phyloP scores from a whole-genome alignment of 2,329 filamentous ascomycete genomes.

The Fusarium bulbicola region DNA sequence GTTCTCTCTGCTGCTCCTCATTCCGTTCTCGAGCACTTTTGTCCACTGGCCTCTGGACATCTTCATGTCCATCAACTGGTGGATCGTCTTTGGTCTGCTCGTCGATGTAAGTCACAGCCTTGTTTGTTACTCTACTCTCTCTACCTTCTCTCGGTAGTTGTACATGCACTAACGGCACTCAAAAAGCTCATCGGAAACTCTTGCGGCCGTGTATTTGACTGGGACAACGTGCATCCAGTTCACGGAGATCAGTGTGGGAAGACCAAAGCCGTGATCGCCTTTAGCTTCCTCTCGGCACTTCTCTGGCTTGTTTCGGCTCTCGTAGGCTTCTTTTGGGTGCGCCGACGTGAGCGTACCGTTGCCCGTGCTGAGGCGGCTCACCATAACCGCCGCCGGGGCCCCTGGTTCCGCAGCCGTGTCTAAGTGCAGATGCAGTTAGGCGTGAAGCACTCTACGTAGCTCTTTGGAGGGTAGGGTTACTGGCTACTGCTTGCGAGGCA shows the following conservation, averaged over 20 bases:
- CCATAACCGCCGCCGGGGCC: constrained; percentile 43
- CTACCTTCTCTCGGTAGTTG: neutral
- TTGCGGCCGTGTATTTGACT: constrained; percentile 68
- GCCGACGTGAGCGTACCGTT: constrained; percentile 50
- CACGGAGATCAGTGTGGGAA: constrained; percentile 66
- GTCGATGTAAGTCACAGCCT: constrained; percentile 61
- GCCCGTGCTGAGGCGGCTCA: constrained; percentile 43
- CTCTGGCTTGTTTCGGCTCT: constrained; percentile 74
- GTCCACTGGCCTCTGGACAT: constrained; percentile 77
- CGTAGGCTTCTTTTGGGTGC: constrained; percentile 65
- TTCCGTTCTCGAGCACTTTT: constrained; percentile 75
- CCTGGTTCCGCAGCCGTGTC: constrained; percentile 56
- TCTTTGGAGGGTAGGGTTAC: neutral
- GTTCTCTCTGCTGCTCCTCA: constrained; percentile 74
- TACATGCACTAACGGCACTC: constrained; percentile 10
- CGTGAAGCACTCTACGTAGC: neutral
- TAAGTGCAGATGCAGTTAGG: constrained; percentile 38
- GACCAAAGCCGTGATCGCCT: constrained; percentile 77
- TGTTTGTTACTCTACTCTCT: neutral
- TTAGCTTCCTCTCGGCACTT: constrained; percentile 75
- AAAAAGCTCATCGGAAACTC: constrained; percentile 53
- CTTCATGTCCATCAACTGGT: constrained; percentile 75
- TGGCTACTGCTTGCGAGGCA: neutral
- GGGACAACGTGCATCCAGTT: constrained; percentile 61
- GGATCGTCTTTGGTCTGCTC: constrained; percentile 72